Conservation (phyloP, 192 early-diverging fungal genomes). For the Funneliformis mosseae region DNA sequence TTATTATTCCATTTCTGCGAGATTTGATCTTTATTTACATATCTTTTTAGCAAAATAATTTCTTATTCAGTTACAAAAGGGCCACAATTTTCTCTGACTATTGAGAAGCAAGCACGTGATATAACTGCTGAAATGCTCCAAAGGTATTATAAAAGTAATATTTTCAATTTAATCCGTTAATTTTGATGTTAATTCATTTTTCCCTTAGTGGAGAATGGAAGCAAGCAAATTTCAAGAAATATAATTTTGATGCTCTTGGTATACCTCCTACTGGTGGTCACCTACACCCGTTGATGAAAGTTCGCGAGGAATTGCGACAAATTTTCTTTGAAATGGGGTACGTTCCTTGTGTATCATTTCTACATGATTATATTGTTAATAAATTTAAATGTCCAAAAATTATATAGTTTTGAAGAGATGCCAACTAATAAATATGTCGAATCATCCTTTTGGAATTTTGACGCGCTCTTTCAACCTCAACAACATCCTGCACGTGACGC, state of each 20-base stretch:
- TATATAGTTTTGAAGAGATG: constrained; percentile 89
- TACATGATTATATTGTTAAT: neutral
- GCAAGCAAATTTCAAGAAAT: constrained; percentile 92
- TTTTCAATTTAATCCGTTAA: neutral
- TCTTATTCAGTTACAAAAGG: constrained; percentile 90
- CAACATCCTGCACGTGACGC: constrained; percentile 92
- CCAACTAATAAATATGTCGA: constrained; percentile 97
- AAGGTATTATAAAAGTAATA: constrained; percentile 45
- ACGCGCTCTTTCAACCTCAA: constrained; percentile 98
- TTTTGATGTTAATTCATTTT: neutral
- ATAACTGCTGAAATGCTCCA: constrained; percentile 91
- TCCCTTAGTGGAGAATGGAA: constrained; percentile 87
- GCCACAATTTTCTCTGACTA: constrained; percentile 77
- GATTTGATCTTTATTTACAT: constrained; percentile 14
- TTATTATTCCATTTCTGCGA: neutral
- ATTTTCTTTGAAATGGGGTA: constrained; percentile 99
- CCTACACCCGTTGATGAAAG: constrained; percentile 98
- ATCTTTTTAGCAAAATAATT: constrained; percentile 63
- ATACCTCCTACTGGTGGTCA: constrained; percentile 80
- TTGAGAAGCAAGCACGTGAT: constrained; percentile 93
- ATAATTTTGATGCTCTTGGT: constrained; percentile 95
- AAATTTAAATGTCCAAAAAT: constrained; percentile 20
- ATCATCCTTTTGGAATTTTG: constrained; percentile 99
- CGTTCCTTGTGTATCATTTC: neutral
- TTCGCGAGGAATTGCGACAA: constrained; percentile 97